Percentiles rank a stretch among this genome's conserved stretches.
Conservation (phyloP, 192 early-diverging fungal genomes). For the Umbelopsis ramanniana region DNA sequence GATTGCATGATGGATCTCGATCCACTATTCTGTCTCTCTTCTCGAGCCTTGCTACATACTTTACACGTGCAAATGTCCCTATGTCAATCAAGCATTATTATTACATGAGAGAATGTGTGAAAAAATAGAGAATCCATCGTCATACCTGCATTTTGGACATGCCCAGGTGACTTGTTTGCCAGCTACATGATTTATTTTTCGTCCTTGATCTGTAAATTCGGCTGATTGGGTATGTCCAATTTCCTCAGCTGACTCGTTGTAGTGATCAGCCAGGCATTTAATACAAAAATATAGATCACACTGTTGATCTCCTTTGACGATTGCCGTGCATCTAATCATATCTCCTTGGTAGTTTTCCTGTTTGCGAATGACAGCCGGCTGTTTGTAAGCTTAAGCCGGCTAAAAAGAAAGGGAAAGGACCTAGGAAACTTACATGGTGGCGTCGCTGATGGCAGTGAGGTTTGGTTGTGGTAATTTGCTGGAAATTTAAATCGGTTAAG, state of each 20-base stretch:
- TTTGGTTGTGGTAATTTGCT: neutral
- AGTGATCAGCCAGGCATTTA: slow-evolving; percentile 4
- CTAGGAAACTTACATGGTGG: neutral
- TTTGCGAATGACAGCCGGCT: neutral
- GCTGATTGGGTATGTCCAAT: neutral
- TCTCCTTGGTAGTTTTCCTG: neutral
- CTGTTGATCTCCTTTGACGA: slow-evolving; percentile 6
- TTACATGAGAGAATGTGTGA: neutral
- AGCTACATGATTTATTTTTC: neutral
- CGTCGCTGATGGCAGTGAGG: slow-evolving; percentile 11
- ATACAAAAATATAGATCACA: neutral
- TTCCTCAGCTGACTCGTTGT: slow-evolving; percentile 11
- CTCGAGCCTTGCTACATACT: neutral
- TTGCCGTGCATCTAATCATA: slow-evolving; percentile 18
- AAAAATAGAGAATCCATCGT: neutral
- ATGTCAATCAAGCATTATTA: neutral
- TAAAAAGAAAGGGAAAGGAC: neutral
- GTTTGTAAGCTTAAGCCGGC: neutral
- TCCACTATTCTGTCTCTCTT: slow-evolving; percentile 2
- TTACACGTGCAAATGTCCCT: slow-evolving; percentile 17
- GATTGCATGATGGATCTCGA: slow-evolving; percentile 4
- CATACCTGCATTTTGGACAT: slow-evolving; percentile 20
- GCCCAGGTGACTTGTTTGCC: slow-evolving; percentile 14
- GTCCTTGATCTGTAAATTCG: neutral
- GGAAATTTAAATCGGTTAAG: neutral